Evolutionary conservation across 2,329 filamentous ascomycete genomes (phyloP).

Genomic region (Claviceps spartinae): DNA sequence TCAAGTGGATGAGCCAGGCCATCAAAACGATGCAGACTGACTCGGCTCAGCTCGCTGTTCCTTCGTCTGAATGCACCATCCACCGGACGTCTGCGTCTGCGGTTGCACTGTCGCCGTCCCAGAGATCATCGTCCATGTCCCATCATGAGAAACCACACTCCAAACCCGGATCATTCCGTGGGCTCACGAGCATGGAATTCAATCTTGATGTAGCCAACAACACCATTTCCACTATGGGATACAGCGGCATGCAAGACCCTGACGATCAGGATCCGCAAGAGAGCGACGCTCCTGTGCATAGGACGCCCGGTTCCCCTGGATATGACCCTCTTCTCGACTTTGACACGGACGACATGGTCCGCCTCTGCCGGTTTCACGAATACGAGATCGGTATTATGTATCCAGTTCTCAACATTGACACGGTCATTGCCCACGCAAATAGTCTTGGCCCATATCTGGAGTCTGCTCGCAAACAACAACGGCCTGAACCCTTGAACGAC

Average conservation of each 20-base stretch:
- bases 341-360: conserved; percentile 63
- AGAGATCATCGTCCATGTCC: conserved; percentile 23
- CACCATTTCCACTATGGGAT: conserved; percentile 82
- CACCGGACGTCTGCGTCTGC: conserved; percentile 16
- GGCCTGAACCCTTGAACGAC: conserved; percentile 28
- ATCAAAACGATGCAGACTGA: conserved; percentile 54
- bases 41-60: conserved; percentile 26
- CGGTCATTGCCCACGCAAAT: conserved; percentile 55
- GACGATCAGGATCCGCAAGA: conserved; percentile 39
- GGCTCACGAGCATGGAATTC: conserved; percentile 74
- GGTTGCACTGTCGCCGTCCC: conserved; percentile 29
- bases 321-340: conserved; percentile 70
- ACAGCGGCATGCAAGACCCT: conserved; percentile 48
- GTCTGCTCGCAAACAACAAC: conserved; percentile 22
- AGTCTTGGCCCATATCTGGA: conserved; percentile 62
- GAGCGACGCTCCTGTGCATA: conserved; percentile 9
- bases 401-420: conserved; percentile 64
- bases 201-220: conserved; percentile 77
- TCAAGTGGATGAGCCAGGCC: conserved; percentile 61
- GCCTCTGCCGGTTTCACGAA: conserved; percentile 67
- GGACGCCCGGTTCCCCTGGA: conserved; percentile 21
- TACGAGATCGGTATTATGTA: conserved; percentile 92
- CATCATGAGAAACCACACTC: conserved; percentile 33
- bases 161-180: conserved; percentile 57
- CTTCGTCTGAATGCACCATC: conserved; percentile 28